Evolutionary conservation across 208 protist species (phyloP), one percentile per base, ranked within the genome.

Genomic region (Wallacemonas rigidus): DNA sequence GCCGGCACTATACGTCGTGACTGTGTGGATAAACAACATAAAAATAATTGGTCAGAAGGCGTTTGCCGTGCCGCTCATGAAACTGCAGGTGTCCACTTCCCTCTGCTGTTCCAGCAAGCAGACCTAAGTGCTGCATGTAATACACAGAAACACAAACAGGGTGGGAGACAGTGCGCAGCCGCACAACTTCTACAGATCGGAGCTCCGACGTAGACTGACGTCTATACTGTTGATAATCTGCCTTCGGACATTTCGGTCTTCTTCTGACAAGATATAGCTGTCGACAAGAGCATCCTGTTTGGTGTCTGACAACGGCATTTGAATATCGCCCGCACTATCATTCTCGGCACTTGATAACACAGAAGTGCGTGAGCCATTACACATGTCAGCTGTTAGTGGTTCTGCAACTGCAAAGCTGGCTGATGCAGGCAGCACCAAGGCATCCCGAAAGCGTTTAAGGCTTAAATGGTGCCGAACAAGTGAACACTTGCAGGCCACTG

Each of bases 401-500:
- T 26, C 26, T 26, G 26, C 26, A 26, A 0, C 26, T 26, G 26
- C 26, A 26, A 26, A 26, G 26, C 26, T 26, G 26, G 26, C 26
- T 26, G 26, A 26, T 26, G 26, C 26, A 26, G 26, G 26, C 6
- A 36, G 26, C 53, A 58, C 7, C n/a, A 62, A 3, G 4, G 35
- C 38, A 38, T 62, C 56, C 5, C 56, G 56, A 4, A 62, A 62
- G 8, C 56, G 38, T 15, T 62, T 38, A 15, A 62, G 56, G 38
- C 56, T 62, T 4, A 5, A 5, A 44, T n/a, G 38, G 56, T 8
- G 6, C 26, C 35, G 38, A 4, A 62, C 67, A 74, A 73, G 65
- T 55, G 75, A 70, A 48, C 43, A 76, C 69, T 71, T 11, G 74
- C 36, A 7, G 26, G 26, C 26, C 26, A 26, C 26, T 26, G 26